phyloP scores from a whole-genome alignment of 768 basidiomycete species.

The Glaciozyma martinii region DNA sequence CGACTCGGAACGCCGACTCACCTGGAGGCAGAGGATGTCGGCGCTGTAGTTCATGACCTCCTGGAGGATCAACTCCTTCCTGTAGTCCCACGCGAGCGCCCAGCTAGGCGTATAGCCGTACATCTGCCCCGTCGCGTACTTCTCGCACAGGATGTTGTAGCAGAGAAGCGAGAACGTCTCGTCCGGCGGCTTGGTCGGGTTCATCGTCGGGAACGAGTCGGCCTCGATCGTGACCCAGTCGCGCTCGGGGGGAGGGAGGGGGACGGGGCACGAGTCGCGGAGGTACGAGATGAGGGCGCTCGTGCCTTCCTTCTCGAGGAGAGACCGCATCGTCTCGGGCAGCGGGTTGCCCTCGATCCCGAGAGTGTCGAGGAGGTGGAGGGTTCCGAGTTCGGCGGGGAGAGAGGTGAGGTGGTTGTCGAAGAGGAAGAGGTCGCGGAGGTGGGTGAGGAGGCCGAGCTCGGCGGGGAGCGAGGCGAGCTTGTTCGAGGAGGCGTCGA shows the following conservation, averaged over 20 bases:
- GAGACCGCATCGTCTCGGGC: slow-evolving; percentile 60
- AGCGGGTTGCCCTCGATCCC: slow-evolving; percentile 97
- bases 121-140: slow-evolving; percentile 72
- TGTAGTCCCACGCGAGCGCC: slow-evolving; percentile 92
- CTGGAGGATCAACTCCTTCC: slow-evolving; percentile 74
- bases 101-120: slow-evolving; percentile 96
- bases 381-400: slow-evolving; percentile 75
- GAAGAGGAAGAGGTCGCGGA: slow-evolving; percentile 89
- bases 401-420: slow-evolving; percentile 85
- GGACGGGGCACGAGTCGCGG: slow-evolving; percentile 84
- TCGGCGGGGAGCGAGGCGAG: slow-evolving; percentile 70
- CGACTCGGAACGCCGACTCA: slow-evolving; percentile 1
- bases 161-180: slow-evolving; percentile 74
- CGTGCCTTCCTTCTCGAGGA: slow-evolving; percentile 94
- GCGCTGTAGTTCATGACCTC: slow-evolving; percentile 72
- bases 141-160: slow-evolving; percentile 92
- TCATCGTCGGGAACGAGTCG: slow-evolving; percentile 37
- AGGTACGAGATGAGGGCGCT: slow-evolving; percentile 74
- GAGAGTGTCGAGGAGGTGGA: slow-evolving; percentile 84
- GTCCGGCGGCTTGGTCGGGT: slow-evolving; percentile 48
- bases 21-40: slow-evolving; percentile 85
- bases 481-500: slow-evolving; percentile 86
- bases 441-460: slow-evolving; percentile 75
- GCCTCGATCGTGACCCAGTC: slow-evolving; percentile 47
- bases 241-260: slow-evolving; percentile 69